Evolutionary conservation across 192 early-diverging fungal genomes (phyloP), one percentile per base, ranked within the genome.

Genomic region (Kickxella alabastrina): DNA sequence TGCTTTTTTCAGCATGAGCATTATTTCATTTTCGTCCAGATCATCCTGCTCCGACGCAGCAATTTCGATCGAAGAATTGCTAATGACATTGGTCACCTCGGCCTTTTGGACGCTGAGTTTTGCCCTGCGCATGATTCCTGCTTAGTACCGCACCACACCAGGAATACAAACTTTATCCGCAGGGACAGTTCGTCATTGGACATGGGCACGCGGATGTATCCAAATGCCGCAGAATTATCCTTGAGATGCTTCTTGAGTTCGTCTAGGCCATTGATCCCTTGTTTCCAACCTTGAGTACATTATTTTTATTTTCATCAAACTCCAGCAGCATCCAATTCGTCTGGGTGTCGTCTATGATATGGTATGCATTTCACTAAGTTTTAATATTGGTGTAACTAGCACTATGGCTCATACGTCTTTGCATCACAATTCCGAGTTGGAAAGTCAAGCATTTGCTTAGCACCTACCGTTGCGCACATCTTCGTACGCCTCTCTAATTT

Each of bases 71-170:
- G 88, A 83, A 55, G 83, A 90, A 38, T 48, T 70, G 36, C 77
- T 78, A 23, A 91, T 38, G 15, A 89, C 78, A 25, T 74, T 75
- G 79, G 87, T 91, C 32, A 92, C 87, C 32, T 87, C 85, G 17
- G 83, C 62, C 57, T 90, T 88, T 63, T 92, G 90, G 23, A 76
- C 80, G 17, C 83, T 79, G 17, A 92, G 71, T 68, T 87, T 88
- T 39, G 87, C 90, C 48, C 82, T 83, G 10, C 87, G 78, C 87
- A 91, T 90, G 26, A 90, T 76, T 54, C 82, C 82, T 6, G 89
- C 82, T 69, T 27, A 10, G 75, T 59, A 24, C 88, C 88, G 53
- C 85, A 87, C 88, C 83, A 88, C 21, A 71, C 69, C 0, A 87
- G 53, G 0, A 87, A 49, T 14, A 87, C 70, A 57, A 83, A 87